Evolutionary conservation across 2,329 filamentous ascomycete species (phyloP), one percentile per base, ranked within the genome.

Genomic region (Mariannaea elegans): DNA sequence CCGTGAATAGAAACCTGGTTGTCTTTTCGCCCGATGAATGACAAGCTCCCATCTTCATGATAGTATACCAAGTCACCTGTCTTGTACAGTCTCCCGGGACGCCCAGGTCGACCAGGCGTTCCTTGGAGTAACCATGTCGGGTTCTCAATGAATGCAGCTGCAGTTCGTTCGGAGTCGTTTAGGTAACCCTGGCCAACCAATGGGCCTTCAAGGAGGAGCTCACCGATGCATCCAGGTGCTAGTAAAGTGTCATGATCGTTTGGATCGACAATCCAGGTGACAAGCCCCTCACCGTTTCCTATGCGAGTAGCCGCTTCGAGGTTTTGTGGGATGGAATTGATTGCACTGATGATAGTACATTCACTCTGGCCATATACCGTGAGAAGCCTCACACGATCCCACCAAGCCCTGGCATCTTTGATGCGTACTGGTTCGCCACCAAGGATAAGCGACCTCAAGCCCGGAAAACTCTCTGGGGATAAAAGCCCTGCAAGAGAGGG

Each of bases 1-100:
- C 87, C 88, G n/a, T 80, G 78, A 8, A 88, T 71, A 71, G 88
- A 87, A 45, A 87, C 79, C 66, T 87, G 85, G 0, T 77, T 78
- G 63, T 88, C 85, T 62, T 84, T 84, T 12, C 85, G 77, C 34
- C 83, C 84, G 29, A 83, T 65, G 45, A 78, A 83, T 0, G 75
- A 64, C 6, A 84, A 66, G 21, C 68, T 69, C 2, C 79, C 78
- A 45, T 81, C 76, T 0, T 69, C 64, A 31, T 77, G 69, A 31
- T 81, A 81, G 38, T 68, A 70, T 3, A 73, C 81, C 4, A 84
- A 70, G 61, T 84, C 82, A 6, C 82, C 82, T 2, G 81, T 82
- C 56, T 78, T 78, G 66, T 82, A 84, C 19, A 42, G 19, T 23
- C 39, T 18, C n/a, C 34, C 39, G 9, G 39, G 31, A 3, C 14